Percentiles rank a stretch among this genome's conserved stretches.
Conservation (phyloP, 768 basidiomycete genomes). For the Sistotremastrum niveocremeum region DNA sequence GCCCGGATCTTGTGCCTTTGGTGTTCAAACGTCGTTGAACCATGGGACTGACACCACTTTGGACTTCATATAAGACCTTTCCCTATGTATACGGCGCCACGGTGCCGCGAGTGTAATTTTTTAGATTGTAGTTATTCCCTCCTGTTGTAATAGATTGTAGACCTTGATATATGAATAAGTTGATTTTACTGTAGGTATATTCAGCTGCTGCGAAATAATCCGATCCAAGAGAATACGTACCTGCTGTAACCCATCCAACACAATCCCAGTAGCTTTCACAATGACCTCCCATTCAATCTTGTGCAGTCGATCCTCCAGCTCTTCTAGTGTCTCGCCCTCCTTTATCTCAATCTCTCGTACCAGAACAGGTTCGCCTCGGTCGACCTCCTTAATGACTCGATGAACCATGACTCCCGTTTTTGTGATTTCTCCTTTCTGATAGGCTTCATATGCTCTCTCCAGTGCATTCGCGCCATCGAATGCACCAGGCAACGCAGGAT, state of each 20-base stretch:
- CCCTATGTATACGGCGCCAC: no score
- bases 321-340: constrained; percentile 57
- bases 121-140: no score
- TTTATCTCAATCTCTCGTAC: constrained; percentile 64
- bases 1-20: no score
- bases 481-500: constrained; percentile 90
- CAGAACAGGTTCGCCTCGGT: constrained; percentile 79
- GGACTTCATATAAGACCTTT: no score
- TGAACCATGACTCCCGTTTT: constrained; percentile 88
- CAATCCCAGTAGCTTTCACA: constrained; percentile 67
- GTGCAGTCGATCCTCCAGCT: constrained; percentile 69
- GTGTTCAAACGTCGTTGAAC: no score
- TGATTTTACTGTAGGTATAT: not conserved
- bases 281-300: constrained; percentile 80
- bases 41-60: no score
- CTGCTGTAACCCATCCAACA: constrained; percentile 34
- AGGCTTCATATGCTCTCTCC: constrained; percentile 79
- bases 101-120: no score
- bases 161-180: no score
- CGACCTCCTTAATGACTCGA: constrained; percentile 84
- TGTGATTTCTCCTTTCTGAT: constrained; percentile 65
- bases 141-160: no score
- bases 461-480: constrained; percentile 95
- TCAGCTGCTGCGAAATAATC: not conserved
- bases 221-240: not conserved